phyloP scores from a whole-genome alignment of 2,329 filamentous ascomycete genomes.

The Sodiomyces alkalinus region DNA sequence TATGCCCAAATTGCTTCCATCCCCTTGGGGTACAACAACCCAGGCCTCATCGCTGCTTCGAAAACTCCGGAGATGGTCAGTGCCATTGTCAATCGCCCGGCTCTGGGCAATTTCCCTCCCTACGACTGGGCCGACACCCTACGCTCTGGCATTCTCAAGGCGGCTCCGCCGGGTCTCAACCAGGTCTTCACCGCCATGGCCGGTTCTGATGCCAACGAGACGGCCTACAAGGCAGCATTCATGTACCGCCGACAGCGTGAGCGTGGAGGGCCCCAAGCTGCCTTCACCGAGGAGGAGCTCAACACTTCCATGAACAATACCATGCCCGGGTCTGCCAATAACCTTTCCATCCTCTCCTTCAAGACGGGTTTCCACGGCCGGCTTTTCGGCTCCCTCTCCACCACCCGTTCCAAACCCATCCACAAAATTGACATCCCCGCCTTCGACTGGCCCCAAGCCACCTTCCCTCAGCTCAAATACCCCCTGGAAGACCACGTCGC shows the following conservation, averaged over 20 bases:
- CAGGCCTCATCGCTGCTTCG: constrained; percentile 53
- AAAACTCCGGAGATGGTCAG: constrained; percentile 64
- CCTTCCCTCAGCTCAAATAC: constrained; percentile 77
- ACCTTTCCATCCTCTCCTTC: constrained; percentile 77
- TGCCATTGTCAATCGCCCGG: constrained; percentile 75
- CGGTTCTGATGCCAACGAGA: constrained; percentile 86
- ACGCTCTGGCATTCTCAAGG: constrained; percentile 64
- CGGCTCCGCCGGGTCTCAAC: constrained; percentile 68
- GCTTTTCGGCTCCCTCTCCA: constrained; percentile 74
- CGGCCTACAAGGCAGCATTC: constrained; percentile 89
- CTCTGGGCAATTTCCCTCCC: constrained; percentile 80
- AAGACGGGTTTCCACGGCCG: constrained; percentile 81
- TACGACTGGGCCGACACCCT: constrained; percentile 71
- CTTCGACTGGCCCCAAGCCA: constrained; percentile 87
- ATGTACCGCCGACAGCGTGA: constrained; percentile 77
- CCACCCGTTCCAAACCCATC: constrained; percentile 82
- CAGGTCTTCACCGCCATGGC: constrained; percentile 86
- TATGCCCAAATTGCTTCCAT: constrained; percentile 91
- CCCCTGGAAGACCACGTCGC: constrained; percentile 64
- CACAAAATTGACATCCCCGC: constrained; percentile 92
- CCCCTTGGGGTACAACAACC: constrained; percentile 86
- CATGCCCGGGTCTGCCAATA: constrained; percentile 57
- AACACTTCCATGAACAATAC: constrained; percentile 66
- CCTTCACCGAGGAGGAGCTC: constrained; percentile 69
- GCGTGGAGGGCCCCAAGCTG: constrained; percentile 61